phyloP scores from a whole-genome alignment of 2,329 filamentous ascomycete genomes.

The Colletotrichum liaoningense region DNA sequence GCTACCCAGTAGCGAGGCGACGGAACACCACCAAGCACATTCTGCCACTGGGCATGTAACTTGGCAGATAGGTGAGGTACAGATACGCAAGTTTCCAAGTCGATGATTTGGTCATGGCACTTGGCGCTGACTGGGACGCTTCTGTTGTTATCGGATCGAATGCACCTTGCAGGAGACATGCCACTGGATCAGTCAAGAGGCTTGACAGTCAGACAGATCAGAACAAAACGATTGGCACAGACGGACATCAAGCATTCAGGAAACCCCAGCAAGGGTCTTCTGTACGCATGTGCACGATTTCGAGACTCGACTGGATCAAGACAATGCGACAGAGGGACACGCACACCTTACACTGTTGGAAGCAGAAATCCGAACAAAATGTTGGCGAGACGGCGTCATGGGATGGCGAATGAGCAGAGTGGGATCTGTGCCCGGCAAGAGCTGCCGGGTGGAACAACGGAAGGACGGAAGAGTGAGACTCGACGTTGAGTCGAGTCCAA shows the following conservation, averaged over 20 bases:
- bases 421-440: constrained; percentile 12
- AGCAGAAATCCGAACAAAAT: neutral
- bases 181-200: neutral
- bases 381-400: neutral
- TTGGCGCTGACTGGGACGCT: neutral
- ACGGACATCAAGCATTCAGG: neutral
- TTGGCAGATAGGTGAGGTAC: neutral
- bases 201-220: neutral
- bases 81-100: neutral
- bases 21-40: neutral
- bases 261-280: neutral
- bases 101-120: neutral
- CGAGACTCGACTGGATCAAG: neutral
- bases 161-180: constrained; percentile 14
- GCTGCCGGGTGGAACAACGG: constrained; percentile 13
- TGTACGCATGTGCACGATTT: neutral
- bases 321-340: neutral
- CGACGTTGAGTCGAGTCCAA: neutral
- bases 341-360: neutral
- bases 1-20: constrained; percentile 9
- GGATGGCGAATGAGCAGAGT: constrained; percentile 12
- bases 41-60: neutral
- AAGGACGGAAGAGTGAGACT: neutral
- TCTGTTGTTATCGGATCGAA: neutral
- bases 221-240: constrained; percentile 12